These are phyloP conservation scores for Ricinus communis DNA, from an alignment of 345 rosid species.

Conservation along the genomic window DNA sequence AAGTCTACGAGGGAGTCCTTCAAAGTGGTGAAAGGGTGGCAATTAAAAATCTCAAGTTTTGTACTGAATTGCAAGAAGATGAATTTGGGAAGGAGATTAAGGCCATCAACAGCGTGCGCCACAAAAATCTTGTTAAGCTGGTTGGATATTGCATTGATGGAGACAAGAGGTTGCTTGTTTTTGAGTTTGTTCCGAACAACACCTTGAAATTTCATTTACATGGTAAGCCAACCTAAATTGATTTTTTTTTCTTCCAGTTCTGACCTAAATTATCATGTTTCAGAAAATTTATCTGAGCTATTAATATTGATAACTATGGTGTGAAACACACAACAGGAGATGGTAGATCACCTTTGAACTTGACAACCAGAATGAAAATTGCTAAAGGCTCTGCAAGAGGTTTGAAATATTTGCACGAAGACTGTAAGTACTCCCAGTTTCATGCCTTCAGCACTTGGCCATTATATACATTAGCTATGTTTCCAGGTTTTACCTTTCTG, in stretches of 20 bases:
- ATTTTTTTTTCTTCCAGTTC: background rate
- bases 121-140: slow-evolving; percentile 23
- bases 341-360: slow-evolving; percentile 27
- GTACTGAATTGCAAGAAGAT: slow-evolving; percentile 11
- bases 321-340: slow-evolving; percentile 51
- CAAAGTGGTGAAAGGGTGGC: slow-evolving; percentile 14
- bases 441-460: no score
- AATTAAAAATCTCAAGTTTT: slow-evolving; percentile 18
- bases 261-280: no score
- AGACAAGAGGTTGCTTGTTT: slow-evolving; percentile 18
- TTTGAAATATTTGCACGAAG: slow-evolving; percentile 18
- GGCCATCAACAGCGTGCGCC: slow-evolving; percentile 8
- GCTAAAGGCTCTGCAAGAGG: slow-evolving; percentile 20
- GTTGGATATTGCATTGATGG: slow-evolving; percentile 20
- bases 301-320: background rate
- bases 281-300: no score
- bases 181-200: slow-evolving; percentile 20
- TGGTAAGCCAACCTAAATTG: slow-evolving; percentile 9
- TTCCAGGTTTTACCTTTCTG: no score
- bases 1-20: slow-evolving; percentile 21
- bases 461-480: no score
- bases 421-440: no score
- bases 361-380: slow-evolving; percentile 16
- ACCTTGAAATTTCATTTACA: slow-evolving; percentile 18
- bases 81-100: slow-evolving; percentile 22